phyloP scores from a whole-genome alignment of 2,329 filamentous ascomycete genomes.

The Xylaria multiplex region DNA sequence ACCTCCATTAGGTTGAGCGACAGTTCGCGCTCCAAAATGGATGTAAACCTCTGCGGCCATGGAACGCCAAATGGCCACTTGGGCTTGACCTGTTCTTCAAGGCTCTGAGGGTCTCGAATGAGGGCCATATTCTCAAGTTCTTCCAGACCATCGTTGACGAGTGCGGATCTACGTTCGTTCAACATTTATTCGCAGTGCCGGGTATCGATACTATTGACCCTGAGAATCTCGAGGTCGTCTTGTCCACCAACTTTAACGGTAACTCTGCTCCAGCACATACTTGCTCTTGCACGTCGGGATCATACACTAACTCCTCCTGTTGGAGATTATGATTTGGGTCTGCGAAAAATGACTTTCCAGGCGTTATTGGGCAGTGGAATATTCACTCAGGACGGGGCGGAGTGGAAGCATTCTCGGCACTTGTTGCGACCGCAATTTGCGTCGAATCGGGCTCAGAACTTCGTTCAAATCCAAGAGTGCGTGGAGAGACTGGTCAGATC shows the following conservation, averaged over 20 bases:
- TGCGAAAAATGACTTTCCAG: conserved; percentile 13
- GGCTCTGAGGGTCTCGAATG: not conserved
- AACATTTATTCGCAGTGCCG: conserved; percentile 3
- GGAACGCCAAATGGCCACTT: conserved; percentile 5
- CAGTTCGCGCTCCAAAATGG: not conserved
- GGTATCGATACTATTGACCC: conserved; percentile 11
- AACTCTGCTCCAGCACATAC: not conserved
- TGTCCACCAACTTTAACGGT: conserved; percentile 20
- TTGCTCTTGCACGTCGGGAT: not conserved
- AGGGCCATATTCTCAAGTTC: conserved; percentile 10
- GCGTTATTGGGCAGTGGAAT: conserved; percentile 22
- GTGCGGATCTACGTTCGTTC: conserved; percentile 12
- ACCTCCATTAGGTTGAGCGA: not conserved
- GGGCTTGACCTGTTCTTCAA: conserved; percentile 6
- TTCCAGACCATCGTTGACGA: conserved; percentile 1
- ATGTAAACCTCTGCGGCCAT: conserved; percentile 4
- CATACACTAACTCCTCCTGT: not conserved
- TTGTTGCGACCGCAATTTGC: conserved; percentile 19
- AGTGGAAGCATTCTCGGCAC: conserved; percentile 18
- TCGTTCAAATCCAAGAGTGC: conserved; percentile 17
- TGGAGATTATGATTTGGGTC: conserved; percentile 12
- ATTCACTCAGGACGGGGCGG: conserved; percentile 22
- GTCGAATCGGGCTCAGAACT: conserved; percentile 1
- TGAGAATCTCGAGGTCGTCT: conserved; percentile 22
- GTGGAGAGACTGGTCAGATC: conserved; percentile 5